Conservation (phyloP, 1,284 basidiomycete genomes). For the Pseudomicrostroma phylloplanum region DNA sequence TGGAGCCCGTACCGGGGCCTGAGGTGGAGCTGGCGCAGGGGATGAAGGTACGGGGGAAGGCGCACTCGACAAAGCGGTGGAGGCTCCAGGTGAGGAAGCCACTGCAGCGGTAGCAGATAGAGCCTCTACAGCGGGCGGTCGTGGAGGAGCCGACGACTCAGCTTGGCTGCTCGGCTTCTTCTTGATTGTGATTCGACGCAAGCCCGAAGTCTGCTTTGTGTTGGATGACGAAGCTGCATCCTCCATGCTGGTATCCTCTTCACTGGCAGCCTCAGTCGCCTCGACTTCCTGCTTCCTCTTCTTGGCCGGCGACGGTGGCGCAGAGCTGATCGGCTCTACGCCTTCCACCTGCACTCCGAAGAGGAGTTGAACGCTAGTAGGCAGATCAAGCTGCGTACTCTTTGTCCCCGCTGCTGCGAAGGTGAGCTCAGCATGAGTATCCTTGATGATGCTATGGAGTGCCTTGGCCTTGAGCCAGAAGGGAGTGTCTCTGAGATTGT, state of each 20-base stretch:
- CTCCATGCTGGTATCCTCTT: background rate
- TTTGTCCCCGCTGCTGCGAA: background rate
- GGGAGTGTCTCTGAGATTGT: conserved; percentile 76
- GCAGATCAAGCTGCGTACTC: conserved; percentile 2
- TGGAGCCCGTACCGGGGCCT: conserved; percentile 16
- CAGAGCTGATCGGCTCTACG: background rate
- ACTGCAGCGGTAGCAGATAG: background rate
- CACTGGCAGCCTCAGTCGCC: background rate
- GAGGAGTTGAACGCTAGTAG: background rate
- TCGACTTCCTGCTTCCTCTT: too few species aligned
- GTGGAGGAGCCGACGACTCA: background rate
- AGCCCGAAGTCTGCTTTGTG: background rate
- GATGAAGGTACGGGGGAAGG: background rate
- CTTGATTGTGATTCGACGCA: conserved; percentile 5
- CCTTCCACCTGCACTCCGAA: background rate
- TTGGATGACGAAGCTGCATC: background rate
- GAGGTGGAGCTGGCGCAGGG: background rate
- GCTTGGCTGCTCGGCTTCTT: background rate
- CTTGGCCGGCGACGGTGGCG: background rate
- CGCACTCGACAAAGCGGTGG: background rate
- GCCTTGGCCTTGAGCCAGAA: conserved; percentile 77
- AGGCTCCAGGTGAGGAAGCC: background rate
- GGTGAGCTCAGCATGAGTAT: conserved; percentile 31
- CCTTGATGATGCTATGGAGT: conserved; percentile 53
- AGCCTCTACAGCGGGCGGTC: background rate